Percentiles rank a stretch among this genome's conserved stretches.
phyloP scores from a whole-genome alignment of 2,329 filamentous ascomycete genomes.

The Lachnellula hyalina region DNA sequence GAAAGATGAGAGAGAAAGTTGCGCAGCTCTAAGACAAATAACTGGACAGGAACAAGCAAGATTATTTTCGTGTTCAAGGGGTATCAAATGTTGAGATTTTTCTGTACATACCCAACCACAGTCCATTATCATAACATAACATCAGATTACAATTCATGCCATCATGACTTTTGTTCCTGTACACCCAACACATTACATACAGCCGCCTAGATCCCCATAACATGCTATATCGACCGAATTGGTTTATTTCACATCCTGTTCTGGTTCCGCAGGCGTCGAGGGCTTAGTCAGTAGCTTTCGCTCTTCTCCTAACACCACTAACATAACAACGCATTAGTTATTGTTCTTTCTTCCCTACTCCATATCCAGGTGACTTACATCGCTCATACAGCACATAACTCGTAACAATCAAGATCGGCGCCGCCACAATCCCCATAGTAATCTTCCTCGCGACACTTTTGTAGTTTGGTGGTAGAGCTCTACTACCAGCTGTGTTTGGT shows the following conservation, averaged over 20 bases:
- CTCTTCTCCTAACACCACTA: constrained; percentile 22
- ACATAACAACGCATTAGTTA: not conserved
- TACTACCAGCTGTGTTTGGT: constrained; percentile 11
- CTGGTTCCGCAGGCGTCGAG: not conserved
- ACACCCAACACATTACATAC: not conserved
- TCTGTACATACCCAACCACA: not conserved
- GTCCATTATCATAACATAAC: constrained; percentile 1
- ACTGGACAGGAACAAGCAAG: too few relatives aligned
- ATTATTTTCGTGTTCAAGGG: not conserved
- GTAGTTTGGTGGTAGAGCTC: constrained; percentile 26
- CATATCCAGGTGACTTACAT: constrained; percentile 18
- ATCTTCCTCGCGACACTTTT: constrained; percentile 27
- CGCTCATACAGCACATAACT: constrained; percentile 31
- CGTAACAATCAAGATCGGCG: constrained; percentile 30
- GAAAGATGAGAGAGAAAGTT: too few relatives aligned
- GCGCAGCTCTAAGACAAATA: too few relatives aligned
- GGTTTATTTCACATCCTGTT: not conserved
- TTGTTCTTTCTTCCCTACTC: too few relatives aligned
- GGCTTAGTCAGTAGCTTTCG: constrained; percentile 13
- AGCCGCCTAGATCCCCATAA: not conserved
- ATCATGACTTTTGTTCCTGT: not conserved
- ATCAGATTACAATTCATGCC: not conserved
- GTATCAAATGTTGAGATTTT: constrained; percentile 29
- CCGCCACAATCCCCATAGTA: constrained; percentile 28
- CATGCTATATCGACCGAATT: not conserved